Evolutionary conservation across 2,329 filamentous ascomycete species (phyloP), one percentile per base, ranked within the genome.

Genomic region (Colletotrichum lentis): DNA sequence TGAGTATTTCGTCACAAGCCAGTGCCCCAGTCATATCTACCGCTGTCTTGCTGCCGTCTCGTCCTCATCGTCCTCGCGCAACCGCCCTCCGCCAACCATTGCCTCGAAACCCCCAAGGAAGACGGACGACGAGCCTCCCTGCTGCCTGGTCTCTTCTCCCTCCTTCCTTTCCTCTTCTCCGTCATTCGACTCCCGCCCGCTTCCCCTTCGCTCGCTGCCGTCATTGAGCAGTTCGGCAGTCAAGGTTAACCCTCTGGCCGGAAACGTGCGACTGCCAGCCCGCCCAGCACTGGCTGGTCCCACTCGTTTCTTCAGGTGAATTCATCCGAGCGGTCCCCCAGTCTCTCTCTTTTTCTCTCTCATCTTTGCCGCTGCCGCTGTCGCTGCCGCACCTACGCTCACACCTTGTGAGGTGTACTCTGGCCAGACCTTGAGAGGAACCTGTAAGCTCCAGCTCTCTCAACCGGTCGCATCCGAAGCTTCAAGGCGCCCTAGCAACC

Each of bases 271-370:
- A 61, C 54, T 52, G 47, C 55, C 44, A 20, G 31, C 54, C 54
- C 43, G 67, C 58, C 58, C 52, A 27, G 58, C 52, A 54, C 67
- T 58, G 54, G 47, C 47, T 58, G 67, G 67, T 69, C 63, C 67
- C 67, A 67, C 67, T 69, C 67, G 58, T 69, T 69, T 67, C 64
- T 67, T 57, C 63, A 69, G 46, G 62, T 69, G 61, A 59, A 65
- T 50, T 55, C 49, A 64, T 64, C 62, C 62, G 62, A 68, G 65
- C 65, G 65, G 54, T 60, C 62, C 65, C 62, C 61, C 39, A 35
- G 44, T 22, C 44, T 24, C 14, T 58, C 56, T 46, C 22, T 27
- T 31, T n/a, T 18, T 35, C 31, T 35, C 31, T 10, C 8, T 58
- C 56, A 46, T 47, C 43, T 31, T 14, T 22, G 39, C 27, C 27